Evolutionary conservation across 768 basidiomycete genomes (phyloP), one percentile per base, ranked within the genome.

Genomic region (Gyrodon lividus): DNA sequence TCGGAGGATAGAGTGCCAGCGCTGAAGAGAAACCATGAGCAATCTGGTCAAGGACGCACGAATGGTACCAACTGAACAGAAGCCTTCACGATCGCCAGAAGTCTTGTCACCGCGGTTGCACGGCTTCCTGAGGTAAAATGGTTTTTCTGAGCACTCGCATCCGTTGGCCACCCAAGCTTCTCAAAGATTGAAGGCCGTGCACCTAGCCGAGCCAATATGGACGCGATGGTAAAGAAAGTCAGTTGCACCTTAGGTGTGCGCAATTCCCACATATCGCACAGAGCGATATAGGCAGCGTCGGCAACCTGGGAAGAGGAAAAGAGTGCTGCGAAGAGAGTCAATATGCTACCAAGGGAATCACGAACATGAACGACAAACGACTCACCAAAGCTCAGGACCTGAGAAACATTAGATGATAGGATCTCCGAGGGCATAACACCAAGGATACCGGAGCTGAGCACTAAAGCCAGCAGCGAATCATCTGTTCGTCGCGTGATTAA

Each of bases 391-490:
- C 70, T 46, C 46, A 73, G 77, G 8, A 84, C 56, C 61, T 72
- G 77, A 14, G 69, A 59, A 14, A 78, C 55, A 16, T 76, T 56
- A 23, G 53, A 59, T 3, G 63, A 41, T 41, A 68, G 48, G 38
- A 70, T 59, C 28, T 62, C 59, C 17, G 67, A 51, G 19, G 68
- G 66, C 26, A 75, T 56, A 41, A 51, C 64, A 20, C 59, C 58
- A 41, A 85, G 61, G 23, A 72, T 54, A n/a, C 78, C 74, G 33
- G 70, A 68, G 33, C 71, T 67, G 4, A 86, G 64, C 7, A 80
- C 50, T 19, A 76, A 54, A 16, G 63, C 59, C 22, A 78, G 66
- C 37, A 71, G 70, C 8, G 55, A 48, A 13, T 66, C 41, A 57
- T 81, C 84, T 85, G 43, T 41, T 16, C 20, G 37, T 37, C 16